Percentiles rank a stretch among this genome's conserved stretches.
Evolutionary conservation across 2,329 filamentous ascomycete species (phyloP).

Genomic region (Alternaria incomplexa): DNA sequence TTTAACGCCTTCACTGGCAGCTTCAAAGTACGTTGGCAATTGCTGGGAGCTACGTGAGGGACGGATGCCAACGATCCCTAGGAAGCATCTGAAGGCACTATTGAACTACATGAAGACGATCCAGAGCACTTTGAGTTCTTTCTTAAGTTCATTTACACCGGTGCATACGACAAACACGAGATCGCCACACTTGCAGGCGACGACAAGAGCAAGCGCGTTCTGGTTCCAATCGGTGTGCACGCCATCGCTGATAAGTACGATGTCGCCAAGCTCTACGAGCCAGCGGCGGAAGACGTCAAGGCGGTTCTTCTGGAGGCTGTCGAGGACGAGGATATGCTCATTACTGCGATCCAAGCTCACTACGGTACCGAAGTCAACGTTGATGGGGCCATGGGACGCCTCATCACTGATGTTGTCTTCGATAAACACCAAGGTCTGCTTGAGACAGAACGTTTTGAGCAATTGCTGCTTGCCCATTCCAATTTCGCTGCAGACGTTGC

Average conservation of each 20-base stretch:
- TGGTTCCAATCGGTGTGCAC: background rate
- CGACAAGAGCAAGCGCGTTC: background rate
- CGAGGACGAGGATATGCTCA: background rate
- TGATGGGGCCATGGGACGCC: background rate
- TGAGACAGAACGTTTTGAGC: no score
- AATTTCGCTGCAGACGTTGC: background rate
- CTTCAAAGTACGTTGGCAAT: background rate
- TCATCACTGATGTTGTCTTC: background rate
- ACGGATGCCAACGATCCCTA: fast-evolving
- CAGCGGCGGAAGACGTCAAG: background rate
- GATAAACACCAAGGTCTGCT: no score
- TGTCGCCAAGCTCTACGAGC: background rate
- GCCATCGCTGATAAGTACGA: background rate
- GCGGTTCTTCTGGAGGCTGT: background rate
- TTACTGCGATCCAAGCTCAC: background rate
- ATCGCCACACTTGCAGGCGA: background rate
- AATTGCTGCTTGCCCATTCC: background rate
- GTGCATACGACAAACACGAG: background rate
- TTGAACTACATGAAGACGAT: background rate
- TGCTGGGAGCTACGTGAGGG: no score
- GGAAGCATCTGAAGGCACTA: background rate
- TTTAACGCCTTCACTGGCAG: background rate
- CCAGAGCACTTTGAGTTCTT: background rate
- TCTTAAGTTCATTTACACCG: background rate
- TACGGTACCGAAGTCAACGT: background rate